phyloP scores from a whole-genome alignment of 441 rosid genomes.

The Syzygium syzygioides region DNA sequence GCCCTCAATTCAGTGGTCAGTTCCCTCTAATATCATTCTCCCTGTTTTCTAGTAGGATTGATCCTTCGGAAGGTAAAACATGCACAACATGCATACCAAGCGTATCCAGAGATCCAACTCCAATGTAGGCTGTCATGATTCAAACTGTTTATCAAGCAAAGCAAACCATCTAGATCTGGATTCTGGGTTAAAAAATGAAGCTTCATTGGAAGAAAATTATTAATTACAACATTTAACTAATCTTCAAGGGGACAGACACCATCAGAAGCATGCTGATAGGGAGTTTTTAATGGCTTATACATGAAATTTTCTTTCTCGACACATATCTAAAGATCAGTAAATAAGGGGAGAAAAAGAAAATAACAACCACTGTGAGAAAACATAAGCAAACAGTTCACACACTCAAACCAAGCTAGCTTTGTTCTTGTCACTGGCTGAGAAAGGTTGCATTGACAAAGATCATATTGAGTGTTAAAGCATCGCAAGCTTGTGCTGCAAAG shows the following conservation, averaged over 20 bases:
- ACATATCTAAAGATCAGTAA: neutral
- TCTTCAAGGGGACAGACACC: neutral
- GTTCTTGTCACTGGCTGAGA: neutral
- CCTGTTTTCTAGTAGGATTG: neutral
- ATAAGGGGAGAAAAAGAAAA: neutral
- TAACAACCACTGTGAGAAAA: neutral
- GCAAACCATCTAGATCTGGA: neutral
- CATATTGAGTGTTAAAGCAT: neutral
- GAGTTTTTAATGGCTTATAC: neutral
- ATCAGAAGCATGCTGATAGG: neutral
- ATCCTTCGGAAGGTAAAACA: neutral
- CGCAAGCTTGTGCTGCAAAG: neutral
- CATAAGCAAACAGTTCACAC: neutral
- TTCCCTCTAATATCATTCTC: neutral
- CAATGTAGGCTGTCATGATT: neutral
- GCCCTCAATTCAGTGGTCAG: neutral
- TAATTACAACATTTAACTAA: neutral
- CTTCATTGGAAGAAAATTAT: neutral
- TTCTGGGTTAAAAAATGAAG: neutral
- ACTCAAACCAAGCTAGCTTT: neutral
- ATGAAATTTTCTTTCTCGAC: neutral
- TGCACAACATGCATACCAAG: neutral
- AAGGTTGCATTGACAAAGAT: neutral
- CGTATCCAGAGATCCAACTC: neutral
- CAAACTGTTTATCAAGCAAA: neutral